These are phyloP conservation scores for Aspergillus ostianus DNA, from an alignment of 495 filamentous ascomycete genomes.

Conservation along the genomic window DNA sequence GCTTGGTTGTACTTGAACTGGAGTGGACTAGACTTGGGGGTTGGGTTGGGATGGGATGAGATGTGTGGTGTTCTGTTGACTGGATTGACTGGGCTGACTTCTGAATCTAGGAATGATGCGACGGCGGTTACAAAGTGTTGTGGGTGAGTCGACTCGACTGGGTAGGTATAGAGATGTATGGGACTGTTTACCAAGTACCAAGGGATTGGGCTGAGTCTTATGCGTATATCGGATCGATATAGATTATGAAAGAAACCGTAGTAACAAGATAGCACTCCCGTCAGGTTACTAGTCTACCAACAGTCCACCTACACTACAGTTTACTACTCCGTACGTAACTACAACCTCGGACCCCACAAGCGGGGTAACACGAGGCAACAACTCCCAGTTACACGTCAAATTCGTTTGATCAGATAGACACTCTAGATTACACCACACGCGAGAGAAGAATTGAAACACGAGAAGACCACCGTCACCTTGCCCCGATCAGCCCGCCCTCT, in stretches of 20 bases:
- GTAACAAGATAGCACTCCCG: too few species aligned
- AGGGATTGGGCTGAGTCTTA: too few species aligned
- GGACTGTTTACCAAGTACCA: too few species aligned
- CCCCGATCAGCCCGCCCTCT: neutral
- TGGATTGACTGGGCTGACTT: neutral
- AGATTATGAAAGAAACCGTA: too few species aligned
- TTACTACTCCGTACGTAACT: too few species aligned
- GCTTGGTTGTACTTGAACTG: too few species aligned
- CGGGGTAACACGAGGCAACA: neutral
- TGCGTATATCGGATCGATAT: too few species aligned
- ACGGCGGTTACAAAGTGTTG: slow-evolving; percentile 35
- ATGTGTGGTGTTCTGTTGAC: too few species aligned
- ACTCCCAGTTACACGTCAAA: slow-evolving; percentile 4
- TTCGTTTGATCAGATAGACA: slow-evolving; percentile 16
- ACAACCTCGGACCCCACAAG: neutral
- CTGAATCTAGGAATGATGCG: slow-evolving; percentile 32
- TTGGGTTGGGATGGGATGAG: too few species aligned
- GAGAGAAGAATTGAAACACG: slow-evolving; percentile 9
- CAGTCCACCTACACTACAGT: too few species aligned
- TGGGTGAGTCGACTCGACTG: slow-evolving; percentile 17
- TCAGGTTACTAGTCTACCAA: too few species aligned
- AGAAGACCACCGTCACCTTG: slow-evolving; percentile 6
- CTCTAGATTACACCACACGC: slow-evolving; percentile 30
- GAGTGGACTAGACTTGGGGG: too few species aligned
- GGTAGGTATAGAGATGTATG: neutral